Base-by-base conservation (phyloP, 164 flowering plant genomes). In the Sedum album region DNA sequence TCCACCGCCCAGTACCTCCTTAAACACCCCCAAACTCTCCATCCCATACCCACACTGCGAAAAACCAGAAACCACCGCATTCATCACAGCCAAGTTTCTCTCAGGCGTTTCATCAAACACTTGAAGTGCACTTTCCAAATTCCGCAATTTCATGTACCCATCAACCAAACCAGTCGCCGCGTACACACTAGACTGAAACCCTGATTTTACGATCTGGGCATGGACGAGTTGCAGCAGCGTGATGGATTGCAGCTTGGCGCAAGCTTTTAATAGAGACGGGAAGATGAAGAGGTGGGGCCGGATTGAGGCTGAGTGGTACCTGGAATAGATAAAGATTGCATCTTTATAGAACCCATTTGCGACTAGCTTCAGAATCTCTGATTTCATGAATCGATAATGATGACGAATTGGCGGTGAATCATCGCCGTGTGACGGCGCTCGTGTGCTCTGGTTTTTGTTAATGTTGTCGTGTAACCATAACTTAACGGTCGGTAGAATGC, bases 211-310 rank as follows among this genome's bases (percentile, higher is more conserved):
- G 73, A 86, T 66, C 53, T 82, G 85, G 82, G 85, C 68, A 31
- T 89, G 97, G 2, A 86, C 72, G 39, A 75, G 69, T 70, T 73
- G 82, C 70, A 81, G 89, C 3, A 73, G 78, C 21, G 76, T 51
- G 14, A 71, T 31, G 8, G 74, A 23, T 44, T 69, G 35, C 68
- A 84, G 84, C 72, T 79, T 79, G 31, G 73, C 78, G 71, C 91
- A 86, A 17, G 91, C 86, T 81, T 86, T 88, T 75, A 91, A 78
- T 15, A 88, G 84, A 44, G 74, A 81, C 44, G 93, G 91, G 75
- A 76, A 91, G 18, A 85, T 81, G 85, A 83, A 86, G 46, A 64
- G 60, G 53, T 76, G 66, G 63, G 82, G 79, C 5, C 44, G 76
- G 7, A 68, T 17, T 1, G 84, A 75, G 66, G 79, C 66, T 25